These are phyloP conservation scores for Aureobasidium zeae DNA, from an alignment of 2,329 filamentous ascomycete genomes.

Conservation along the genomic window DNA sequence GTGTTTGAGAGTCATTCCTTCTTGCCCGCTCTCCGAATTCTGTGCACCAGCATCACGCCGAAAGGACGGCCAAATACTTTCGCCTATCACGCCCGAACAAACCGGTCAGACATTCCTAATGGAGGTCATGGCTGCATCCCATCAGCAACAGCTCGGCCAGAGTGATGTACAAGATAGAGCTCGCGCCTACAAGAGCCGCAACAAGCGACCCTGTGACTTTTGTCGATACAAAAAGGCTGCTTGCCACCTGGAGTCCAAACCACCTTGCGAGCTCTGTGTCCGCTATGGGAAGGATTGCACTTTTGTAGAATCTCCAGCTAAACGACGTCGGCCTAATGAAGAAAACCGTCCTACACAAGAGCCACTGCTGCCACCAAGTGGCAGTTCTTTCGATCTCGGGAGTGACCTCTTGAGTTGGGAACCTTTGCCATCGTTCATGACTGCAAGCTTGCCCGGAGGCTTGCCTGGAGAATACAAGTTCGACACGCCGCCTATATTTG, in stretches of 20 bases:
- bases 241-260: constrained; percentile 35
- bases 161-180: constrained; percentile 22
- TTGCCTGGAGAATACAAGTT: constrained; percentile 10
- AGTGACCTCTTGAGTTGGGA: constrained; percentile 16
- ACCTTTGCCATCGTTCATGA: constrained; percentile 10
- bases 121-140: not conserved
- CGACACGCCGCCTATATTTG: constrained; percentile 10
- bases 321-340: constrained; percentile 26
- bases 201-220: constrained; percentile 39
- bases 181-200: constrained; percentile 30
- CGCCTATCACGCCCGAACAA: constrained; percentile 11
- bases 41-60: not conserved
- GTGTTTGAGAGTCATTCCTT: not conserved
- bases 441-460: not conserved
- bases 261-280: constrained; percentile 38
- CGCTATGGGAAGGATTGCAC: constrained; percentile 37
- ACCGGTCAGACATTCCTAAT: not conserved
- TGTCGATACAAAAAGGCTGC: constrained; percentile 39
- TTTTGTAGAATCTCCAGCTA: constrained; percentile 34
- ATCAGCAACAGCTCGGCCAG: constrained; percentile 1
- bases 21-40: constrained; percentile 7
- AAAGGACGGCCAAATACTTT: not conserved
- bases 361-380: constrained; percentile 5
- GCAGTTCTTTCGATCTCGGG: constrained; percentile 12
- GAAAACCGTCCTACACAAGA: constrained; percentile 16